A percentile compares a stretch with the other conserved stretches of the same genome.
phyloP scores from a whole-genome alignment of 371 early-diverging fungal species.

The Rhizopus microsporus region DNA sequence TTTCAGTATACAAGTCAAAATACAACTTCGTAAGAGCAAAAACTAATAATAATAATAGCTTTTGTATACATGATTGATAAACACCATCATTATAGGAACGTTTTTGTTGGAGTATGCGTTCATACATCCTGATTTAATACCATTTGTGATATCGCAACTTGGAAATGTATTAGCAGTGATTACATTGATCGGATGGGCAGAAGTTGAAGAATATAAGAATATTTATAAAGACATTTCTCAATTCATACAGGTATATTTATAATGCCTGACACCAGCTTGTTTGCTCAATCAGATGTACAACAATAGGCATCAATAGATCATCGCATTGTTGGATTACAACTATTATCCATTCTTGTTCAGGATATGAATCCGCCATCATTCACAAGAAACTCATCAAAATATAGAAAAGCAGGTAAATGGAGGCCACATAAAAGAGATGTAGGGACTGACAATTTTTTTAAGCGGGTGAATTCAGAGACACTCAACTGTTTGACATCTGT shows the following conservation, averaged over 20 bases:
- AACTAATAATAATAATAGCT: conserved; percentile 1
- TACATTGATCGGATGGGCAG: conserved; percentile 84
- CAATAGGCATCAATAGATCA: conserved; percentile 56
- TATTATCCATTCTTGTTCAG: conserved; percentile 60
- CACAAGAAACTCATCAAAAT: conserved; percentile 62
- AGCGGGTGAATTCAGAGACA: conserved; percentile 84
- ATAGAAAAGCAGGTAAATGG: conserved; percentile 66
- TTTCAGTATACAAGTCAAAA: conserved; percentile 62
- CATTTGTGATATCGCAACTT: conserved; percentile 68
- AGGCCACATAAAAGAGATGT: neutral
- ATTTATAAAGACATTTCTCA: conserved; percentile 65
- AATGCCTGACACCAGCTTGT: neutral
- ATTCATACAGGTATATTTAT: conserved; percentile 62
- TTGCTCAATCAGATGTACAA: neutral
- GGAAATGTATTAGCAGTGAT: conserved; percentile 75
- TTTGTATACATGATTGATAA: conserved; percentile 2
- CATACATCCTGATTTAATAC: conserved; percentile 64
- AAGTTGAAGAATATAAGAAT: conserved; percentile 68
- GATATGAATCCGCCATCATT: conserved; percentile 66
- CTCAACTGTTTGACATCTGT: conserved; percentile 74
- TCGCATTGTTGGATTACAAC: conserved; percentile 65
- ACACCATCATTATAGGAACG: conserved; percentile 38
- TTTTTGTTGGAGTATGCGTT: conserved; percentile 72
- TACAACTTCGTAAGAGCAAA: conserved; percentile 61
- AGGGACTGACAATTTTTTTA: neutral